phyloP scores from a whole-genome alignment of 306 rosid species.

The Glycine latifolia region DNA sequence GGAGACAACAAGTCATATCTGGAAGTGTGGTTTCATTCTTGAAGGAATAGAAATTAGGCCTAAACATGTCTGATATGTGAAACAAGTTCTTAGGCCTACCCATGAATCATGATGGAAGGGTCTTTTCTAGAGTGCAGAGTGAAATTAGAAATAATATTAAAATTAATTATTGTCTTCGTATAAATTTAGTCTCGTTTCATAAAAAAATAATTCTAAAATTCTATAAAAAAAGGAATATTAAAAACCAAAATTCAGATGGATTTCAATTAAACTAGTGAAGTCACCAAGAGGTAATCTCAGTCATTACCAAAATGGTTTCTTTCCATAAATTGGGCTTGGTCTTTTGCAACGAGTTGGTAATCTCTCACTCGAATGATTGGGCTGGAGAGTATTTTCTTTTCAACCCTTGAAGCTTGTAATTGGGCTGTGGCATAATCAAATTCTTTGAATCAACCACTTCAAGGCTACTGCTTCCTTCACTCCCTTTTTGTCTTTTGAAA shows the following conservation, averaged over 20 bases:
- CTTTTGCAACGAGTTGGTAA: too few relatives aligned
- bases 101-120: too few relatives aligned
- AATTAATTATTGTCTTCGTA: background rate
- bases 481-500: too few relatives aligned
- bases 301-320: background rate
- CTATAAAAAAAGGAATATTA: background rate
- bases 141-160: background rate
- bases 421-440: too few relatives aligned
- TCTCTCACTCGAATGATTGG: too few relatives aligned
- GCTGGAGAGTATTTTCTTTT: too few relatives aligned
- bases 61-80: background rate
- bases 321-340: background rate
- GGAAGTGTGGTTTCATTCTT: conserved; percentile 55
- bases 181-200: background rate
- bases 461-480: too few relatives aligned
- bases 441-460: too few relatives aligned
- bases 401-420: too few relatives aligned
- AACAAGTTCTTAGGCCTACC: background rate
- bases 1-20: conserved; percentile 46
- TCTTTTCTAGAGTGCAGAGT: background rate
- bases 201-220: background rate
- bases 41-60: conserved; percentile 14
- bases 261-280: background rate
- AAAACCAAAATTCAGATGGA: background rate
- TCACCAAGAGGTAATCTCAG: background rate